These are phyloP conservation scores for Vaccinium macrocarpon DNA, from an alignment of 148 eudicot genomes.

Conservation along the genomic window DNA sequence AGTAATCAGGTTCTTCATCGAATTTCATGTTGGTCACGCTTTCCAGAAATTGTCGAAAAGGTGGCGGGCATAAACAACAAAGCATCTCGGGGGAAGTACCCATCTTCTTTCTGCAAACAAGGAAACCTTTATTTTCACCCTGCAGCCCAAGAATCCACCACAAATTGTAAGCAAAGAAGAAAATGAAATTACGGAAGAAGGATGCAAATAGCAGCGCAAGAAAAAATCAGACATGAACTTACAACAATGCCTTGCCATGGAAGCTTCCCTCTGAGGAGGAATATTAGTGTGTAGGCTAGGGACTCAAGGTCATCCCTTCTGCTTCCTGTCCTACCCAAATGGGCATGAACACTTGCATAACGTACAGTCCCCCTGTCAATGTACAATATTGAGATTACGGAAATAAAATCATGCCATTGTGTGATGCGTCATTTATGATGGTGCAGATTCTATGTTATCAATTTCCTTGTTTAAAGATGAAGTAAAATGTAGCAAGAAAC, in stretches of 20 bases:
- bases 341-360: conserved; percentile 59
- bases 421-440: not conserved
- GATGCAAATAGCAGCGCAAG: not conserved
- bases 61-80: conserved; percentile 43
- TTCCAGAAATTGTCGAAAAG: conserved; percentile 43
- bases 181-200: not conserved
- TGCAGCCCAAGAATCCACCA: conserved; percentile 22
- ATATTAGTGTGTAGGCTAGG: conserved; percentile 47
- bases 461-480: not conserved
- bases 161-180: not conserved
- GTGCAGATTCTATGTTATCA: not conserved
- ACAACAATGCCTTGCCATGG: conserved; percentile 55
- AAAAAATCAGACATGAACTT: conserved; percentile 18
- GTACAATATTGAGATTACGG: not conserved
- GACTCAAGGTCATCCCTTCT: conserved; percentile 60
- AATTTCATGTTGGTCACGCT: conserved; percentile 43
- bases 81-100: conserved; percentile 41
- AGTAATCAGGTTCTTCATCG: conserved; percentile 55
- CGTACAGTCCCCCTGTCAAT: conserved; percentile 50
- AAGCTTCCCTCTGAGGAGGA: conserved; percentile 47
- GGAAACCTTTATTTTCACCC: conserved; percentile 58
- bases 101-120: conserved; percentile 55
- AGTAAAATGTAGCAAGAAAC: not conserved
- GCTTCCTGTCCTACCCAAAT: conserved; percentile 55
- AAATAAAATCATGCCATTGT: conserved; percentile 5